These are phyloP conservation scores for Amanita rimosa DNA, from an alignment of 768 basidiomycete species.

Conservation along the genomic window DNA sequence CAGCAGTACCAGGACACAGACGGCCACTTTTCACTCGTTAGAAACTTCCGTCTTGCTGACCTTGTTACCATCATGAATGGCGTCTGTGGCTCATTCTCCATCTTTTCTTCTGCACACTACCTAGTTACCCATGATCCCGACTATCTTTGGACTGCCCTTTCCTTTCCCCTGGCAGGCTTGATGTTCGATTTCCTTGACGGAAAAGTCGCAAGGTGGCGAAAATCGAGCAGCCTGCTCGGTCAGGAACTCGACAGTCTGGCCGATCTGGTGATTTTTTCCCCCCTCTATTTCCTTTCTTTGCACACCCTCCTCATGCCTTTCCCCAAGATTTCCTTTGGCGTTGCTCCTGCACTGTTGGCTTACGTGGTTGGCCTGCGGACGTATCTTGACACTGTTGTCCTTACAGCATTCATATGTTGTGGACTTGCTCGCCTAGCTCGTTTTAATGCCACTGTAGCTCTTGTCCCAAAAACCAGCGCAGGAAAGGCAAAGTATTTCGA, in stretches of 20 bases:
- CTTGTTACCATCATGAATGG: conserved; percentile 99
- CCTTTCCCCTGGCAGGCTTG: conserved; percentile 84
- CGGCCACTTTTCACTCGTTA: conserved; percentile 95
- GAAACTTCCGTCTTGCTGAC: conserved; percentile 97
- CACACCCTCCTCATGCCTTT: conserved; percentile 4
- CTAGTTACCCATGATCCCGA: conserved; percentile 68
- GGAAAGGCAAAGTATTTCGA: conserved; percentile 96
- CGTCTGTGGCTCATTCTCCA: conserved; percentile 91
- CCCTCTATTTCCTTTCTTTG: conserved; percentile 3
- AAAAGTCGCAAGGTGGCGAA: conserved; percentile 96
- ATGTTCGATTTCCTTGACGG: conserved; percentile 98
- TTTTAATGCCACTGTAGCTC: conserved; percentile 96
- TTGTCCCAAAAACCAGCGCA: conserved; percentile 74
- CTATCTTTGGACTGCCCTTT: conserved; percentile 79
- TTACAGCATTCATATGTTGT: conserved; percentile 89
- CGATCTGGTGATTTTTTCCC: conserved; percentile 64
- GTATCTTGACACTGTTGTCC: conserved; percentile 76
- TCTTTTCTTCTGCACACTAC: conserved; percentile 90
- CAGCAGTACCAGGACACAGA: conserved; percentile 83
- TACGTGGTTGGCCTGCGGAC: conserved; percentile 89
- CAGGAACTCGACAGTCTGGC: conserved; percentile 97
- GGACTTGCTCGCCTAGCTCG: conserved; percentile 94
- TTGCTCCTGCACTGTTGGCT: conserved; percentile 88
- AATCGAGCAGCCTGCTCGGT: conserved; percentile 89
- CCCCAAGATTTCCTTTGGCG: conserved; percentile 88